Evolutionary conservation across 2,329 filamentous ascomycete species (phyloP).

Genomic region (Fusarium poae): DNA sequence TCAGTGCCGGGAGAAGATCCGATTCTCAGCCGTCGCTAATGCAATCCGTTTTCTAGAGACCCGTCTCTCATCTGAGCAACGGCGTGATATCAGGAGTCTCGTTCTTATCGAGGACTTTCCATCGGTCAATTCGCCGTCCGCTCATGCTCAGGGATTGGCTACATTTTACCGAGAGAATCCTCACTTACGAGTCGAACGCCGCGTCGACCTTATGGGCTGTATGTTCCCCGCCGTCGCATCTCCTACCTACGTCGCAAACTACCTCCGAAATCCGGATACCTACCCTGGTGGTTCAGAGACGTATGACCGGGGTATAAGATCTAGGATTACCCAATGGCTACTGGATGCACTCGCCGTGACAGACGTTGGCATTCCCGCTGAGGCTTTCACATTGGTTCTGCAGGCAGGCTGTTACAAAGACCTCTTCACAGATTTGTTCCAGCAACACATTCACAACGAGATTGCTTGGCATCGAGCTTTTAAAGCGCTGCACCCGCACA

Average conservation of each 20-base stretch:
- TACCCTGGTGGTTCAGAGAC: too few species aligned
- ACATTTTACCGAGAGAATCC: slow-evolving; percentile 32
- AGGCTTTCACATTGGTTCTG: not conserved
- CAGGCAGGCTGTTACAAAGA: not conserved
- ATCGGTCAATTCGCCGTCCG: not conserved
- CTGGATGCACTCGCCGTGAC: not conserved
- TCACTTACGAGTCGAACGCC: slow-evolving; percentile 11
- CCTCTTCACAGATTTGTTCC: not conserved
- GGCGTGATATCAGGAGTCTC: not conserved
- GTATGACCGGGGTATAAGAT: accelerated
- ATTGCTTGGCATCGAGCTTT: not conserved
- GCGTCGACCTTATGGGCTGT: not conserved
- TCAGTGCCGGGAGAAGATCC: slow-evolving; percentile 11
- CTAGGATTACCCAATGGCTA: slow-evolving; percentile 8
- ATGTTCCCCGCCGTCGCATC: accelerated
- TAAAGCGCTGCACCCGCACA: accelerated
- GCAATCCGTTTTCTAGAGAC: slow-evolving; percentile 25
- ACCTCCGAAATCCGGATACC: not conserved
- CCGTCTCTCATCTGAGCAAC: not conserved
- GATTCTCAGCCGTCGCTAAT: slow-evolving; percentile 27
- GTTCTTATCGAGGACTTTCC: slow-evolving; percentile 10
- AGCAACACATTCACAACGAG: not conserved
- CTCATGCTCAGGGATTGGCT: slow-evolving; percentile 2
- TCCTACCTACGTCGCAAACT: not conserved
- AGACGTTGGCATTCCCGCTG: not conserved